These are phyloP conservation scores for Acanthamoeba royreba DNA, from an alignment of 208 protist genomes.

Conservation along the genomic window DNA sequence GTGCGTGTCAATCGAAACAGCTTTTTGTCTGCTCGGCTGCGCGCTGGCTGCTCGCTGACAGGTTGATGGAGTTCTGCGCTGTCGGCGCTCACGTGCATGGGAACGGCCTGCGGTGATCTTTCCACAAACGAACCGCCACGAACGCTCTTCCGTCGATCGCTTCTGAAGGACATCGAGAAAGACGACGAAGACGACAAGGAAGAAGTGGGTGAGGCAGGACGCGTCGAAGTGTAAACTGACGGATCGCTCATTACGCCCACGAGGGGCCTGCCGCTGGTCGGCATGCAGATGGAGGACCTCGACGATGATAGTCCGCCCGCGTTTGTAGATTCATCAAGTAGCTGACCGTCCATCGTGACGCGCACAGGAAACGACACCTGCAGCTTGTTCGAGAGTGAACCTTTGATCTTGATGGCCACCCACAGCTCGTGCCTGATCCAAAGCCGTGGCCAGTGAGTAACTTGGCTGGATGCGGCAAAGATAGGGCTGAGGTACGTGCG, in stretches of 20 bases:
- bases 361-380: background rate
- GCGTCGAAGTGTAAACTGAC: background rate
- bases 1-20: no score
- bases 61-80: no score
- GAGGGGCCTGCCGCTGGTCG: background rate
- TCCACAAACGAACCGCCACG: no score
- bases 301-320: background rate
- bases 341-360: background rate
- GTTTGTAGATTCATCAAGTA: background rate
- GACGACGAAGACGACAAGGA: no score
- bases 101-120: no score
- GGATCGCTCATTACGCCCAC: background rate
- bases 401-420: background rate
- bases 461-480: background rate
- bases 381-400: background rate
- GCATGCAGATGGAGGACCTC: background rate
- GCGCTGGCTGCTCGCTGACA: no score
- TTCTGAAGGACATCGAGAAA: no score
- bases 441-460: background rate
- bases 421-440: background rate
- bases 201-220: background rate
- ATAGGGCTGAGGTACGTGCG: background rate
- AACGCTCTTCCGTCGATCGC: no score
- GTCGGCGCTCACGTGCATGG: no score
- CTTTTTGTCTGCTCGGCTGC: no score